Conservation (phyloP, 495 filamentous ascomycete species). For the Recurvomyces mirabilis region DNA sequence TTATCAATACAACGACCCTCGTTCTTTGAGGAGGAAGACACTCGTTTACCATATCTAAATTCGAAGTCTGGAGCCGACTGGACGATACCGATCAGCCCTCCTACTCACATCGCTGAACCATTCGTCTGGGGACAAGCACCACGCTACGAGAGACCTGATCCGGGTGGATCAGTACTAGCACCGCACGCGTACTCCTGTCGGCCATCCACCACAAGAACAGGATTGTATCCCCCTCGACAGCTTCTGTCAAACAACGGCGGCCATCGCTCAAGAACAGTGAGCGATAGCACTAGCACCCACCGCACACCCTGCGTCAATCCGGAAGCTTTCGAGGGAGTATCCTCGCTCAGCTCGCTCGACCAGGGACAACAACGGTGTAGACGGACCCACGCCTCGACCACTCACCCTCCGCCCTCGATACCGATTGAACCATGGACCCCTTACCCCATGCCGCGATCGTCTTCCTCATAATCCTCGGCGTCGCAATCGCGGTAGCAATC, state of each 20-base stretch:
- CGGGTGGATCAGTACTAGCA: too few species aligned
- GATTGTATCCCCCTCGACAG: too few species aligned
- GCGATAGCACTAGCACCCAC: not conserved
- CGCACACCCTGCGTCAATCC: not conserved
- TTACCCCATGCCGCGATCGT: conserved; percentile 1
- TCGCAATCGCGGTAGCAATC: not conserved
- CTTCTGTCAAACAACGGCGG: not conserved
- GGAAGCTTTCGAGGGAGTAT: not conserved
- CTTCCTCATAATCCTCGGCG: conserved; percentile 6
- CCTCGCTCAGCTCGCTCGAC: not conserved
- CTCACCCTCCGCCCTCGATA: not conserved
- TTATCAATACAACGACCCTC: too few species aligned
- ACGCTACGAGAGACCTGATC: too few species aligned
- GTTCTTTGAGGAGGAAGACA: too few species aligned
- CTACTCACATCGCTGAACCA: too few species aligned
- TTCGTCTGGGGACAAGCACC: too few species aligned
- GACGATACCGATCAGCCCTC: too few species aligned
- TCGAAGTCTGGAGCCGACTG: too few species aligned
- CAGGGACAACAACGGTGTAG: not conserved
- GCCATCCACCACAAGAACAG: too few species aligned
- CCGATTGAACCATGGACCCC: not conserved
- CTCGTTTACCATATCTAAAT: too few species aligned
- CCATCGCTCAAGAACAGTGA: not conserved
- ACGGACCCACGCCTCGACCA: not conserved
- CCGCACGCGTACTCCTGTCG: too few species aligned